Base-by-base conservation (phyloP, 2,329 filamentous ascomycete species). In the Apiospora rasikravindrae region DNA sequence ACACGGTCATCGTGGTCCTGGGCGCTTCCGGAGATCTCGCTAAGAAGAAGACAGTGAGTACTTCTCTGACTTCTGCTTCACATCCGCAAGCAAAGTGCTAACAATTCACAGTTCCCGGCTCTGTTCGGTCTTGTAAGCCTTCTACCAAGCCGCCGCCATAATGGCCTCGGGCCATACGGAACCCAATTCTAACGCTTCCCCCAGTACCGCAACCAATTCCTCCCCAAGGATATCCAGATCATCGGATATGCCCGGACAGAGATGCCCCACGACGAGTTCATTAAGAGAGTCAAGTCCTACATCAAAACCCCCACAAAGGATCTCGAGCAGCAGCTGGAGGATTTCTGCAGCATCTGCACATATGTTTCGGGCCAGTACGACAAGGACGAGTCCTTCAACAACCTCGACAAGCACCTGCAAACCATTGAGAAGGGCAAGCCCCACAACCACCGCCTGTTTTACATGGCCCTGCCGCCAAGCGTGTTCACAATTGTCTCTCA, bases 241-340 rank as follows among this genome's bases (percentile, higher is more conserved):
- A 91, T 99, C 80, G 96, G 96, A 87, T 99, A 99, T 94, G 96
- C 96, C 79, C 92, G 96, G 82, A 99, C 96, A 78, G 98, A 98
- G 89, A 99, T 99, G 96, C 95, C 98, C 86, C 95, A 96, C 80
- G 92, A 94, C 76, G 96, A 99, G 84, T 98, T 94, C 87, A 89
- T 98, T 82, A 94, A 92, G 86, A 91, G 96, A 77, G 95, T 99
- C 85, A 96, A 93, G 86, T 98, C 95, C 73, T 97, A 98, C 87
- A 99, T 99, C 88, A 98, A 99, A 90, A 96, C 95, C 22, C 96
- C 96, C 22, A 98, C 96, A 77, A 97, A 98, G 88, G 96, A 98
- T 79, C 92, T 97, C 77, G 95, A 99, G 87, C 93, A 98, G 85
- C 95, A 98, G 83, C 89, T 99, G 73, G 91, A 96, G 74, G 93